Evolutionary conservation across 2,329 filamentous ascomycete genomes (phyloP).

Genomic region (Fusarium liriodendri): DNA sequence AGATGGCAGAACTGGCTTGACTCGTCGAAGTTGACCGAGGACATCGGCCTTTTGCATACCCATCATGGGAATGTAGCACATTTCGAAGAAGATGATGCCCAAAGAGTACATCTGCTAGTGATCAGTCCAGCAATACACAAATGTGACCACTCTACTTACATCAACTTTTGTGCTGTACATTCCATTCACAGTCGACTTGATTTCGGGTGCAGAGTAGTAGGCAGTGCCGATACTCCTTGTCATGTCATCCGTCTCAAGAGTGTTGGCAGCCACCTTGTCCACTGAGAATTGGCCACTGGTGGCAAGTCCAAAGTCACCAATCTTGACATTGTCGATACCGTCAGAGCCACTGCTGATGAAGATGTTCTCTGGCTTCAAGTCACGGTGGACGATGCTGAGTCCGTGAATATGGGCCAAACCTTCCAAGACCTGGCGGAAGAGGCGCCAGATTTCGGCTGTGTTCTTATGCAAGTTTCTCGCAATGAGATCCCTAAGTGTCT

Average conservation of each 20-base stretch:
- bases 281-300: slow-evolving; percentile 84
- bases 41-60: slow-evolving; percentile 74
- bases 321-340: slow-evolving; percentile 87
- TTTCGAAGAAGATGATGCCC: slow-evolving; percentile 98
- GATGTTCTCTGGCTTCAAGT: slow-evolving; percentile 96
- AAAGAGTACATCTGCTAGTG: slow-evolving; percentile 87
- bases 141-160: slow-evolving; percentile 57
- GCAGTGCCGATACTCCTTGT: slow-evolving; percentile 81
- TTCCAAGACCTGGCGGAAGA: slow-evolving; percentile 92
- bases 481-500: slow-evolving; percentile 90
- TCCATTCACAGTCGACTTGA: slow-evolving; percentile 78
- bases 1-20: slow-evolving; percentile 74
- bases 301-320: slow-evolving; percentile 95
- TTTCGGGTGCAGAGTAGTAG: slow-evolving; percentile 93
- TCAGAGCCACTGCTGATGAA: slow-evolving; percentile 81
- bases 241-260: slow-evolving; percentile 69
- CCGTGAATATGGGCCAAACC: slow-evolving; percentile 91
- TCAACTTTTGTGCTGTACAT: slow-evolving; percentile 95
- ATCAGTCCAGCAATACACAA: background rate
- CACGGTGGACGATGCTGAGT: slow-evolving; percentile 92
- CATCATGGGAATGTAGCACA: slow-evolving; percentile 80
- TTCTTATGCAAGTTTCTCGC: slow-evolving; percentile 79
- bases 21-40: slow-evolving; percentile 75
- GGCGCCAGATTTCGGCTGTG: slow-evolving; percentile 83
- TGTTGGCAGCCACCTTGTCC: slow-evolving; percentile 61